Percentiles rank a stretch among this genome's conserved stretches.
Evolutionary conservation across 176 grass and related monocot species (phyloP).

Genomic region (Elymus sibiricus): DNA sequence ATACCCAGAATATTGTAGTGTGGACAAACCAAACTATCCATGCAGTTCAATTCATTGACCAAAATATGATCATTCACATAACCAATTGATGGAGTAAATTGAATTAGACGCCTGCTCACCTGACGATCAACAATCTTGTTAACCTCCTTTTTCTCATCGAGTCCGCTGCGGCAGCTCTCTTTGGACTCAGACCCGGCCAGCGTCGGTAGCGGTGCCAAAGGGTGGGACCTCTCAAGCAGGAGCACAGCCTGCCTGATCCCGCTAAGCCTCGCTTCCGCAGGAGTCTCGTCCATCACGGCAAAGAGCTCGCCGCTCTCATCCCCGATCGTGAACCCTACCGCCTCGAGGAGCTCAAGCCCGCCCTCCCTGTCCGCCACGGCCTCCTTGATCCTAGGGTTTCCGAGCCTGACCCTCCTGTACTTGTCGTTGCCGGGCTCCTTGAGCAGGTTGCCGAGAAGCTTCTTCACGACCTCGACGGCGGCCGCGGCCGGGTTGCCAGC

Average conservation of each 20-base stretch:
- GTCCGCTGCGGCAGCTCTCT: conserved; percentile 18
- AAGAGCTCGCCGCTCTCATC: conserved; percentile 77
- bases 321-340: conserved; percentile 53
- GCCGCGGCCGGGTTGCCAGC: conserved; percentile 39
- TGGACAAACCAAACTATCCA: not conserved
- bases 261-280: conserved; percentile 32
- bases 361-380: conserved; percentile 59
- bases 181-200: conserved; percentile 12
- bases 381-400: conserved; percentile 91
- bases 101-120: conserved; percentile 34
- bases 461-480: conserved; percentile 61
- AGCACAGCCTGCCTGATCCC: conserved; percentile 52
- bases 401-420: conserved; percentile 73
- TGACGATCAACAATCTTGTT: conserved; percentile 63
- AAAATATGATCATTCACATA: not conserved
- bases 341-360: conserved; percentile 72
- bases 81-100: not conserved
- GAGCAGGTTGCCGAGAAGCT: conserved; percentile 63
- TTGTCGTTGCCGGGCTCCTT: conserved; percentile 69
- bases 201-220: not conserved
- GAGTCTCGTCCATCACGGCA: conserved; percentile 61
- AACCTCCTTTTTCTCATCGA: not conserved
- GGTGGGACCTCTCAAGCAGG: conserved; percentile 51
- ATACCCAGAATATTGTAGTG: not conserved
- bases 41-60: not conserved